Evolutionary conservation across 768 basidiomycete genomes (phyloP), one percentile per base, ranked within the genome.

Genomic region (Termitomyces heimii): DNA sequence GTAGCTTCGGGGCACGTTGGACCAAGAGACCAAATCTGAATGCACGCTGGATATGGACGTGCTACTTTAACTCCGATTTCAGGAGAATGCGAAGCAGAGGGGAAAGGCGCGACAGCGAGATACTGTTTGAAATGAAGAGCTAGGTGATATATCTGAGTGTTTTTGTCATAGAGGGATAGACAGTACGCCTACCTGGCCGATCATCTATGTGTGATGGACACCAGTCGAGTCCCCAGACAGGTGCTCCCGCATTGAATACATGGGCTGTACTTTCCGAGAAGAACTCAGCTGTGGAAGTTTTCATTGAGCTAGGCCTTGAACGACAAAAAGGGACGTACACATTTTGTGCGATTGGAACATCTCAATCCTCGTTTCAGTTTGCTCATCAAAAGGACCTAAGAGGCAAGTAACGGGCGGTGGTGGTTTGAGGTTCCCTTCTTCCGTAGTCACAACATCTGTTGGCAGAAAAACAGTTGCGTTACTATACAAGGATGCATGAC

Each of bases 191-290:
- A 89, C 89, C 67, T 48, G 72, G 60, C 39, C 83, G 77, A 49
- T 85, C 84, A 35, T 78, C 73, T 22, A 75, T 24, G 59, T 88
- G 79, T 24, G 86, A 83, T 3, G 97, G 96, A 68, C 94, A 94
- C 95, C 95, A 98, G 62, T 95, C 93, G 35, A 96, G 66, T 2
- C 85, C 92, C 86, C 89, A 92, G n/a, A 92, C 88, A 0, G 92
- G 89, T 3, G 87, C 89, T 6, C 97, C 97, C 0, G 90, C 88
- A 60, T 88, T 91, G 70, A 98, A 88, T 1, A 96, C 74, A 59
- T 88, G 80, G 0, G 88, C 78, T 29, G 77, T 75, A 61, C 82
- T 85, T 39, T 78, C 80, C 2, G 82, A 74, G 12, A 86, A 70
- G 60, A 80, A 82, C 10, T 83, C 73, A 39, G 83, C 92, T 94